Conservation (phyloP, 352 stramenopile genomes). For the Peronosclerospora sorghi region DNA sequence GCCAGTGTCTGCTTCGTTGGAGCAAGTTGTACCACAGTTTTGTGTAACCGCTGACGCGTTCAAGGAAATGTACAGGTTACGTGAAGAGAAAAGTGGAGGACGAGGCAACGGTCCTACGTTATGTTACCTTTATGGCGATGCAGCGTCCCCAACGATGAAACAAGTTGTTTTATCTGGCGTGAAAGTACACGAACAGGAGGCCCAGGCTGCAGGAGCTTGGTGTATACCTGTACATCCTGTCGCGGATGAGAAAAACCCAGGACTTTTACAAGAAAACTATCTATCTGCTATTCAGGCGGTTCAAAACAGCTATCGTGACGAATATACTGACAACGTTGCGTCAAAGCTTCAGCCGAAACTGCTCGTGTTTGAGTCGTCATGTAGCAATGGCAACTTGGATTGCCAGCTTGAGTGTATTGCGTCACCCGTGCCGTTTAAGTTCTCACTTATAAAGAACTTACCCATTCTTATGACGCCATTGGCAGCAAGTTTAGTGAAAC, state of each 20-base stretch:
- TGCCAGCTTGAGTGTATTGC: conserved; percentile 32
- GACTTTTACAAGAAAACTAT: conserved; percentile 23
- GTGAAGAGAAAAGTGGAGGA: conserved; percentile 4
- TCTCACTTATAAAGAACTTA: conserved; percentile 52
- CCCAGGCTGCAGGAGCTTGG: conserved; percentile 14
- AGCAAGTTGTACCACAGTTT: conserved; percentile 41
- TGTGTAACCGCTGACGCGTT: conserved; percentile 26
- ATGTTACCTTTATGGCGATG: conserved; percentile 32
- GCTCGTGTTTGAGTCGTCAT: conserved; percentile 24
- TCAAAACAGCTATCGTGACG: conserved; percentile 24
- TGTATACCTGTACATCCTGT: conserved; percentile 27
- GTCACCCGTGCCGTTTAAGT: conserved; percentile 32
- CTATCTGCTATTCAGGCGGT: conserved; percentile 15
- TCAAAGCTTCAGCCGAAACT: conserved; percentile 31
- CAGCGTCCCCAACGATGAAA: conserved; percentile 6
- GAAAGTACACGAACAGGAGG: conserved; percentile 15
- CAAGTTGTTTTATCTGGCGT: conserved; percentile 20
- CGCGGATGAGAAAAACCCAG: conserved; percentile 1
- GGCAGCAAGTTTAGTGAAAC: conserved; percentile 39
- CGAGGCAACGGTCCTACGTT: conserved; percentile 11
- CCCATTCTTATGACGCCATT: conserved; percentile 71
- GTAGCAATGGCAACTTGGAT: conserved; percentile 30
- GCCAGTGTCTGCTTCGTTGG: conserved; percentile 24
- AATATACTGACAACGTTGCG: conserved; percentile 22
- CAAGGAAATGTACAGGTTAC: conserved; percentile 38